Evolutionary conservation across 805 yeast genomes (phyloP), one percentile per base, ranked within the genome.

Genomic region (Wickerhamiella australiensis): DNA sequence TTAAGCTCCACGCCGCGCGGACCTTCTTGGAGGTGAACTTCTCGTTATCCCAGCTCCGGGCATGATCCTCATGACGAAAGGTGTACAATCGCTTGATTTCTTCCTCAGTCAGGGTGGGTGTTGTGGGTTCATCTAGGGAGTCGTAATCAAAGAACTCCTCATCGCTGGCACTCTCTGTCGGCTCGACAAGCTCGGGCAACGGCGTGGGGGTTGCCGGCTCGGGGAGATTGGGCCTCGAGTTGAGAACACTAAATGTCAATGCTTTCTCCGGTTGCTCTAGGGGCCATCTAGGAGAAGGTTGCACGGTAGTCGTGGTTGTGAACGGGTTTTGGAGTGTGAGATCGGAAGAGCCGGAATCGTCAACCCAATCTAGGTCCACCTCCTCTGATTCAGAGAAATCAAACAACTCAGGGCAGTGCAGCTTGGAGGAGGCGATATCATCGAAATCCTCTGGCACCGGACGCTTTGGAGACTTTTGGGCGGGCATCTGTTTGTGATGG

Each of bases 121-220:
- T 3, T 13, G 48, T 27, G 7, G 47, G 47, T 27, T 47, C 50
- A 15, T 47, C 46, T 26, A 50, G 35, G 50, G 58, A 50, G 42
- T 56, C 56, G 55, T 57, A 50, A 58, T 55, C 52, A 38, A 53
- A 44, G 48, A 52, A 56, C 46, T 58, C 59, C 23, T 57, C 61
- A 25, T 57, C 36, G 5, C 46, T 35, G 9, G 46, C 23, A 11
- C 21, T n/a, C 15, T 35, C 40, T 23, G 31, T 21, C 18, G 38
- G 35, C 35, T 46, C 50, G 3, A 15, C 31, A 20, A 26, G 37
- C 27, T 35, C 43, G 9, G 45, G 38, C 21, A n/a, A 38, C 18
- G 46, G 31, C 3, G 46, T 15, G 11, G 35, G 45, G 35, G 35
- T 26, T n/a, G 35, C 13, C 7, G 47, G 47, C 40, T 15, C 26